These are phyloP conservation scores for Clonostachys solani DNA, from an alignment of 2,329 filamentous ascomycete species.

Conservation along the genomic window DNA sequence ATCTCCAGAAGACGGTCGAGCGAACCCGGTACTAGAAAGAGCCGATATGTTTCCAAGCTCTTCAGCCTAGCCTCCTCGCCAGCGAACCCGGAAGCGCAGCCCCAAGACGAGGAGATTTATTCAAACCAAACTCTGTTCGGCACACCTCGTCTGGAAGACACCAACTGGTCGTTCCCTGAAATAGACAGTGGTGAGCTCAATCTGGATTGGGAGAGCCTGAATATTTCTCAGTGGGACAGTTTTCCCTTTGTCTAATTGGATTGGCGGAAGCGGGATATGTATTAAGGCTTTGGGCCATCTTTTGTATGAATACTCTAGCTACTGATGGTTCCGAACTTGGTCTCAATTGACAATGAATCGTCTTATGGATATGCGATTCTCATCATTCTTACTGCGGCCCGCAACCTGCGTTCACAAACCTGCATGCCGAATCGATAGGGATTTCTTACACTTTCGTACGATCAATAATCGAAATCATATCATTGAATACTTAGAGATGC, in stretches of 20 bases:
- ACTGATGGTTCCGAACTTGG: too few relatives aligned
- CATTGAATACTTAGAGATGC: too few relatives aligned
- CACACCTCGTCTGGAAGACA: not conserved
- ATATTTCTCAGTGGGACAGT: constrained; percentile 23
- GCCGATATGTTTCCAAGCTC: constrained; percentile 17
- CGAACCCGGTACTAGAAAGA: constrained; percentile 10
- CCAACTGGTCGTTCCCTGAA: constrained; percentile 1
- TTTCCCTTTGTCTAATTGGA: constrained; percentile 12
- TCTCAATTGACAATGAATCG: too few relatives aligned
- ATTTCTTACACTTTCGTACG: too few relatives aligned
- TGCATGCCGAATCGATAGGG: too few relatives aligned
- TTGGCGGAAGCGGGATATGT: too few relatives aligned
- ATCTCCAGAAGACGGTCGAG: constrained; percentile 31
- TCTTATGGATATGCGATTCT: too few relatives aligned
- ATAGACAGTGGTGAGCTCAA: constrained; percentile 6
- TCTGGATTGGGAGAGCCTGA: constrained; percentile 19
- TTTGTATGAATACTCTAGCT: too few relatives aligned
- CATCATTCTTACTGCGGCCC: too few relatives aligned
- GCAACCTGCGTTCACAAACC: too few relatives aligned
- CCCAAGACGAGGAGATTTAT: not conserved
- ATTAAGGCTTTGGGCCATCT: too few relatives aligned
- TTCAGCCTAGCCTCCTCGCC: constrained; percentile 4
- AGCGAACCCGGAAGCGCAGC: not conserved
- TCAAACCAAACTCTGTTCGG: not conserved
- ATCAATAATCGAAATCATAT: too few relatives aligned